These are phyloP conservation scores for Metarhizium guizhouense DNA, from an alignment of 2,329 filamentous ascomycete genomes.

Conservation along the genomic window DNA sequence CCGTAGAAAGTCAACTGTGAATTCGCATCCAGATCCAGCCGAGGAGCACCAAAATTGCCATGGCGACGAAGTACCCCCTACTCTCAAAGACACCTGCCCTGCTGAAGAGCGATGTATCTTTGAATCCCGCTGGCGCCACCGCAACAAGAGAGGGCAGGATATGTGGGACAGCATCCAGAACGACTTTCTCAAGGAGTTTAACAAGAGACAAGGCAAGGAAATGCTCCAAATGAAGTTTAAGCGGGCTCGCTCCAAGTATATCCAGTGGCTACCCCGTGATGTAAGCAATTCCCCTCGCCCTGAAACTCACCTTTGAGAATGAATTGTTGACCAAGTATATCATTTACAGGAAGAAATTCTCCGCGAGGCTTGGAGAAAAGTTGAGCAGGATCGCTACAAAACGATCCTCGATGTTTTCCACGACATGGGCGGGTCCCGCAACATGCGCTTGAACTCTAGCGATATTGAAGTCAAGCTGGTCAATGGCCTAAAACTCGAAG, in stretches of 20 bases:
- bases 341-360: slow-evolving; percentile 29
- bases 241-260: slow-evolving; percentile 38
- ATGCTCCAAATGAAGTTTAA: slow-evolving; percentile 49
- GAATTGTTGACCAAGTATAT: background rate
- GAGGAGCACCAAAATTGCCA: slow-evolving; percentile 27
- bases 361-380: slow-evolving; percentile 27
- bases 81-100: slow-evolving; percentile 35
- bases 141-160: slow-evolving; percentile 41
- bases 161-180: slow-evolving; percentile 48
- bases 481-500: slow-evolving; percentile 29
- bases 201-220: slow-evolving; percentile 33
- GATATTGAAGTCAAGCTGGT: slow-evolving; percentile 43
- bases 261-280: slow-evolving; percentile 39
- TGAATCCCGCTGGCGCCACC: slow-evolving; percentile 35
- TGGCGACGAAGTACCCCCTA: slow-evolving; percentile 24
- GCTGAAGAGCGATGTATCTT: slow-evolving; percentile 41
- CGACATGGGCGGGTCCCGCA: slow-evolving; percentile 39
- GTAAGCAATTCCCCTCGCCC: slow-evolving; percentile 27
- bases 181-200: slow-evolving; percentile 28
- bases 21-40: slow-evolving; percentile 12
- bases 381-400: slow-evolving; percentile 35
- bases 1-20: slow-evolving; percentile 5
- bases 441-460: slow-evolving; percentile 38
- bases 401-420: slow-evolving; percentile 34
- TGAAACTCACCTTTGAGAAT: slow-evolving; percentile 6